Percentiles rank a stretch among this genome's conserved stretches.
phyloP scores from a whole-genome alignment of 2,329 filamentous ascomycete genomes.

The Claviceps capensis region DNA sequence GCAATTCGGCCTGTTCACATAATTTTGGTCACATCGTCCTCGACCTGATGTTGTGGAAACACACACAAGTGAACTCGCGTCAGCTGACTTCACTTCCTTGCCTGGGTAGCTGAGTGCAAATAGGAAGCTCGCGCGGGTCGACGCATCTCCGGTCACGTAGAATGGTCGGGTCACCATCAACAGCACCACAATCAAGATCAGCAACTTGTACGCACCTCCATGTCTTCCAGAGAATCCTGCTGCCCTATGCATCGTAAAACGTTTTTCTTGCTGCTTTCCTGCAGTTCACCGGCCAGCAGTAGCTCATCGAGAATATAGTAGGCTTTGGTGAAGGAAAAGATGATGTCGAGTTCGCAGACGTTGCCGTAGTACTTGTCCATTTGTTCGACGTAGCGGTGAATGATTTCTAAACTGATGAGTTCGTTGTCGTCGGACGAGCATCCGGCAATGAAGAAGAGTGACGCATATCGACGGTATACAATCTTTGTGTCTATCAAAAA shows the following conservation, averaged over 20 bases:
- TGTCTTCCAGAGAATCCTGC: slow-evolving; percentile 94
- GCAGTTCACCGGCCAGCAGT: slow-evolving; percentile 86
- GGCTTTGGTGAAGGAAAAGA: slow-evolving; percentile 99
- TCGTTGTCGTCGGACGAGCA: slow-evolving; percentile 97
- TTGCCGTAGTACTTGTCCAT: slow-evolving; percentile 99
- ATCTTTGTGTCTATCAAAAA: slow-evolving; percentile 73
- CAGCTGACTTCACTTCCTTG: slow-evolving; percentile 13
- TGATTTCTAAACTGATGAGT: slow-evolving; percentile 93
- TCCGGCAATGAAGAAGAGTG: slow-evolving; percentile 97
- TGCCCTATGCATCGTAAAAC: slow-evolving; percentile 90
- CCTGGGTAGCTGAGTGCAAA: slow-evolving; percentile 4
- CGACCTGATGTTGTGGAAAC: slow-evolving; percentile 43
- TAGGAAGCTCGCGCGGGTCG: neutral
- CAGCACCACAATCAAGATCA: slow-evolving; percentile 7
- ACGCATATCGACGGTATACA: slow-evolving; percentile 96
- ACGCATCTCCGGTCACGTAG: neutral
- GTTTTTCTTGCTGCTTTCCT: slow-evolving; percentile 99
- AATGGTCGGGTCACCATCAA: neutral
- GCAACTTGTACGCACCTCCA: slow-evolving; percentile 66
- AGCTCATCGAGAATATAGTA: slow-evolving; percentile 99
- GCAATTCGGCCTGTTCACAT: slow-evolving; percentile 41
- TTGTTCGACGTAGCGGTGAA: slow-evolving; percentile 98
- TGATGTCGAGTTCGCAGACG: slow-evolving; percentile 98
- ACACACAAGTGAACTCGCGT: slow-evolving; percentile 18
- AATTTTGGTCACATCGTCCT: slow-evolving; percentile 82